phyloP scores from a whole-genome alignment of 192 early-diverging fungal genomes.

The Coemansia sp. region DNA sequence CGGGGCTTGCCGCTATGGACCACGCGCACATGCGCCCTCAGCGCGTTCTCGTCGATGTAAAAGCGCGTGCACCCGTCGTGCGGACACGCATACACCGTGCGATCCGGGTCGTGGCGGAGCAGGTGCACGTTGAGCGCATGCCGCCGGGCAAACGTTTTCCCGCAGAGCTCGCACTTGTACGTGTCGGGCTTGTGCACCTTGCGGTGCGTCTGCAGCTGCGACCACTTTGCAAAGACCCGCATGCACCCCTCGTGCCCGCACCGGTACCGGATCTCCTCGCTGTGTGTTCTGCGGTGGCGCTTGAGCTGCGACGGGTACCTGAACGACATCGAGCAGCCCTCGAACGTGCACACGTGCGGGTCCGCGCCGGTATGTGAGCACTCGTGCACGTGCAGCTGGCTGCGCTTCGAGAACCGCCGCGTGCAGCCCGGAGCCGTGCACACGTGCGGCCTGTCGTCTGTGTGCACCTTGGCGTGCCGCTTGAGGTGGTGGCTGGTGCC shows the following conservation, averaged over 20 bases:
- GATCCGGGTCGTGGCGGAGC: constrained; percentile 32
- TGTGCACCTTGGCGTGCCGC: constrained; percentile 51
- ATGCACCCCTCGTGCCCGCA: constrained; percentile 27
- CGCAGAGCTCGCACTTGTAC: constrained; percentile 31
- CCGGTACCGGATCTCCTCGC: constrained; percentile 21
- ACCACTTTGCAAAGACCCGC: constrained; percentile 45
- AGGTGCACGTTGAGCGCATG: constrained; percentile 28
- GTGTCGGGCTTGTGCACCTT: constrained; percentile 18
- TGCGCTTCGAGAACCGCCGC: constrained; percentile 46
- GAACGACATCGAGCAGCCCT: constrained; percentile 30
- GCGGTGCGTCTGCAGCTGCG: constrained; percentile 47
- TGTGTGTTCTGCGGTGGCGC: constrained; percentile 26
- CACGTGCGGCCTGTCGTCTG: constrained; percentile 19
- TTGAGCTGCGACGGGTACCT: constrained; percentile 46
- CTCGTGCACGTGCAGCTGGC: constrained; percentile 45
- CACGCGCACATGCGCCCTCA: constrained; percentile 24
- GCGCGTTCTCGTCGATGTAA: constrained; percentile 29
- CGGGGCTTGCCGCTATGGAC: constrained; percentile 29
- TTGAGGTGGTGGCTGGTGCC: constrained; percentile 52
- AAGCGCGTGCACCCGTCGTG: constrained; percentile 39
- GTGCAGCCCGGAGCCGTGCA: constrained; percentile 36
- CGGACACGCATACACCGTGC: constrained; percentile 27
- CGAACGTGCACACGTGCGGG: constrained; percentile 38
- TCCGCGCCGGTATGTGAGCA: constrained; percentile 37
- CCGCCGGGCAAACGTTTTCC: constrained; percentile 20